A percentile compares a stretch with the other conserved stretches of the same genome.
phyloP scores from a whole-genome alignment of 129 eudicot species.

The Saussurea involucrata region DNA sequence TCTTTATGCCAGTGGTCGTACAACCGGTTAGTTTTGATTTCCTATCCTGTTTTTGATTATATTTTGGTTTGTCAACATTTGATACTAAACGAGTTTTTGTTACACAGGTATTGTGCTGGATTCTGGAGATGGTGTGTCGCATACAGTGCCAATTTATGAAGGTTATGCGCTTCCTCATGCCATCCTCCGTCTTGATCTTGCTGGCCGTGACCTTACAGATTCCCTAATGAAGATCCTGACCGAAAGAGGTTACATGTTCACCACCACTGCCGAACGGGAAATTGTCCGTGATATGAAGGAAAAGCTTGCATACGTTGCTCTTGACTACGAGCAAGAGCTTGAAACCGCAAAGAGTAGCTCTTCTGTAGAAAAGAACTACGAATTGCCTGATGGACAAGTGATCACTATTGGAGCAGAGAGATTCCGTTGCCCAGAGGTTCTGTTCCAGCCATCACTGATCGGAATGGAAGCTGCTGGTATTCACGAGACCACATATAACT shows the following conservation, averaged over 20 bases:
- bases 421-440: conserved; percentile 77
- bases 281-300: conserved; percentile 85
- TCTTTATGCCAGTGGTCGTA: conserved; percentile 87
- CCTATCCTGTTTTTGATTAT: not conserved
- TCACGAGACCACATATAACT: conserved; percentile 76
- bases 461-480: conserved; percentile 86
- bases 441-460: conserved; percentile 69
- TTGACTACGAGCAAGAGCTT: conserved; percentile 75
- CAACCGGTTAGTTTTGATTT: conserved; percentile 49
- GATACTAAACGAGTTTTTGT: not conserved
- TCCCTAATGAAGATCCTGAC: conserved; percentile 77
- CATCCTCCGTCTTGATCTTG: conserved; percentile 73
- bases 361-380: conserved; percentile 71
- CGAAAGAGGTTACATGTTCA: conserved; percentile 88
- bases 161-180: conserved; percentile 82
- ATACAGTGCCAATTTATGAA: conserved; percentile 71
- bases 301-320: conserved; percentile 75
- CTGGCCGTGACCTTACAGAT: conserved; percentile 76
- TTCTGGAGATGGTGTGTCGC: conserved; percentile 82
- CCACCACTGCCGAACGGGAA: conserved; percentile 90
- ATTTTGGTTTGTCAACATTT: not conserved
- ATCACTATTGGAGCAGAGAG: conserved; percentile 74
- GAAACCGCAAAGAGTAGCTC: conserved; percentile 80
- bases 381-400: conserved; percentile 74
- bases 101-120: conserved; percentile 67